phyloP scores from a whole-genome alignment of 2,329 filamentous ascomycete genomes.

The Clathrospora elynae region DNA sequence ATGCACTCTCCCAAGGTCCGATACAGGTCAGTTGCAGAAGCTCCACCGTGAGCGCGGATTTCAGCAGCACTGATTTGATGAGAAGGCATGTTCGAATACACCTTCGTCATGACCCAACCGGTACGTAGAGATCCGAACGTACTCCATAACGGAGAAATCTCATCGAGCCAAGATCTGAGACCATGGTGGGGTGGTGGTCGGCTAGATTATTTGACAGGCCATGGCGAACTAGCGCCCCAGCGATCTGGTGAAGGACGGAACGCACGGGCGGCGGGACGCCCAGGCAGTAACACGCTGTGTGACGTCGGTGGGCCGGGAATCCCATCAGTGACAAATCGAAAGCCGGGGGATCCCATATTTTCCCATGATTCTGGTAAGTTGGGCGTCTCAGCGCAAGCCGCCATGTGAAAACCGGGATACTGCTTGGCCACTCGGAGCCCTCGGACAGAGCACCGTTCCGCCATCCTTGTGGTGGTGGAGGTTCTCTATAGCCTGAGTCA shows the following conservation, averaged over 20 bases:
- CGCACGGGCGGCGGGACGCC: conserved; percentile 9
- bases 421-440: too few species aligned
- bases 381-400: background rate
- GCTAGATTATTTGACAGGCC: conserved; percentile 8
- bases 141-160: conserved; percentile 9
- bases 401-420: background rate
- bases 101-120: background rate
- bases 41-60: background rate
- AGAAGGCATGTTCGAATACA: too few species aligned
- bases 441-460: background rate
- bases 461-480: conserved; percentile 1
- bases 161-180: conserved; percentile 5
- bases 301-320: conserved; percentile 13
- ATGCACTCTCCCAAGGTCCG: background rate
- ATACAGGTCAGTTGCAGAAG: background rate
- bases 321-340: conserved; percentile 13
- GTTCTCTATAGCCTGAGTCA: background rate
- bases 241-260: conserved; percentile 9
- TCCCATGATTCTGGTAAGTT: conserved; percentile 4
- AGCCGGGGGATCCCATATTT: background rate
- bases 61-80: too few species aligned
- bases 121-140: background rate
- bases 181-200: background rate
- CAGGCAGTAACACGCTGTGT: conserved; percentile 5
- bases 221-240: conserved; percentile 9